Percentiles rank a stretch among this genome's conserved stretches.
Conservation (phyloP, 2,329 filamentous ascomycete species). For the Purpureocillium takamizusanense region DNA sequence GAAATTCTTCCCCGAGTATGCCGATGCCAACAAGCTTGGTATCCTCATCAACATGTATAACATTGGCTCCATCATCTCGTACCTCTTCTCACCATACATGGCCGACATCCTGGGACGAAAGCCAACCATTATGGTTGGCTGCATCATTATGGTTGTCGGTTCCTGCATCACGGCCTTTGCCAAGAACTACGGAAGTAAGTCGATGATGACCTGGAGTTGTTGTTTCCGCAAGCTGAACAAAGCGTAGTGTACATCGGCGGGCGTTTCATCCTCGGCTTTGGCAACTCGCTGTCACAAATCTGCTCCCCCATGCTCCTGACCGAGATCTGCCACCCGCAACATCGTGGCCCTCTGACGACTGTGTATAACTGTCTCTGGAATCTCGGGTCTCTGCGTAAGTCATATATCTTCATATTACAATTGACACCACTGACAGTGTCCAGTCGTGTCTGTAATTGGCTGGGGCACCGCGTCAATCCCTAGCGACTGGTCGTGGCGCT, state of each 20-base stretch:
- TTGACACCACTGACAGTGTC: neutral
- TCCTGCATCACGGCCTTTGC: conserved; percentile 30
- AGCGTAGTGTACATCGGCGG: conserved; percentile 27
- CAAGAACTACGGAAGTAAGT: conserved; percentile 33
- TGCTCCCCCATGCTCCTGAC: conserved; percentile 55
- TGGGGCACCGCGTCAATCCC: conserved; percentile 52
- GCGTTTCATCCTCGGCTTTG: conserved; percentile 46
- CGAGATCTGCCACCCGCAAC: conserved; percentile 60
- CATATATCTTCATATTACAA: neutral
- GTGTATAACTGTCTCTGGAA: conserved; percentile 65
- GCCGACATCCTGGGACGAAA: conserved; percentile 34
- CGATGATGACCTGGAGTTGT: neutral
- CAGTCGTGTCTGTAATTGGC: conserved; percentile 50
- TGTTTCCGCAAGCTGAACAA: too few species aligned
- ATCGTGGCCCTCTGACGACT: conserved; percentile 55
- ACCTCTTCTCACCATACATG: conserved; percentile 36
- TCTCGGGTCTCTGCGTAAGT: conserved; percentile 36
- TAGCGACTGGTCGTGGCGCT: conserved; percentile 58
- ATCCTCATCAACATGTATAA: conserved; percentile 44
- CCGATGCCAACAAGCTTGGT: conserved; percentile 32
- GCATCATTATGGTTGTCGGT: conserved; percentile 36
- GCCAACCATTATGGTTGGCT: conserved; percentile 32
- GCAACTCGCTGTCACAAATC: conserved; percentile 56
- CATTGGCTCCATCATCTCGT: conserved; percentile 38
- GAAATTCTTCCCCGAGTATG: conserved; percentile 34